A percentile compares a stretch with the other conserved stretches of the same genome.
Conservation (phyloP, 805 yeast species). For the Kuraishia ogatae region DNA sequence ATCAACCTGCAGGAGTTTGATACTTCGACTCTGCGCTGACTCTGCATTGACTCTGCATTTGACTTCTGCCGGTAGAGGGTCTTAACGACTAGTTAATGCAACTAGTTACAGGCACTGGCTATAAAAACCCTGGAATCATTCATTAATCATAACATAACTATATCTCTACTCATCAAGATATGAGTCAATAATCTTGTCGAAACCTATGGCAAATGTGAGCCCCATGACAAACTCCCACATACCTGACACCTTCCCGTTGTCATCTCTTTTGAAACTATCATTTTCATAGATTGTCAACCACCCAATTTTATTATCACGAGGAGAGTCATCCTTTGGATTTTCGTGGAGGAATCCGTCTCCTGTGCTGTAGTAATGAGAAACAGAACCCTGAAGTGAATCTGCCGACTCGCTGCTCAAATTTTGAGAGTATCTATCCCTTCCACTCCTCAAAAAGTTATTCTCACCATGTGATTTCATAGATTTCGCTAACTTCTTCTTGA, state of each 20-base stretch:
- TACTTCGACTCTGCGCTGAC: background rate
- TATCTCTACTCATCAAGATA: conserved; percentile 4
- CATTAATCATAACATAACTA: background rate
- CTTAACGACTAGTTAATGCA: no score
- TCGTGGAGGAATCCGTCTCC: conserved; percentile 48
- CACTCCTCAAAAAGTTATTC: conserved; percentile 2
- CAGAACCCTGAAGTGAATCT: conserved; percentile 13
- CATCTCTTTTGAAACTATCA: conserved; percentile 5
- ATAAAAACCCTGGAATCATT: background rate
- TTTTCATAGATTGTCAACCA: conserved; percentile 59
- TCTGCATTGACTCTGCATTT: background rate
- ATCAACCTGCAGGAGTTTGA: background rate
- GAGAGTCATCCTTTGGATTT: conserved; percentile 51
- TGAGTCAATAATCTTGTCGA: conserved; percentile 24
- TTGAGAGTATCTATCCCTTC: conserved; percentile 5
- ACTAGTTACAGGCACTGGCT: no score
- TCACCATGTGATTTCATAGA: conserved; percentile 1
- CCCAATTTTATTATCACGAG: conserved; percentile 51
- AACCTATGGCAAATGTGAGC: conserved; percentile 42
- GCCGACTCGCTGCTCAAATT: conserved; percentile 7
- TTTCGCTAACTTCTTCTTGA: conserved; percentile 28
- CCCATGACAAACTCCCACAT: conserved; percentile 50
- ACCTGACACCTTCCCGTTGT: conserved; percentile 26
- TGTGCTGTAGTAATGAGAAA: conserved; percentile 25
- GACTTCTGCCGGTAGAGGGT: no score